These are phyloP conservation scores for Xanthoceras sorbifolium DNA, from an alignment of 345 rosid species.

Conservation along the genomic window DNA sequence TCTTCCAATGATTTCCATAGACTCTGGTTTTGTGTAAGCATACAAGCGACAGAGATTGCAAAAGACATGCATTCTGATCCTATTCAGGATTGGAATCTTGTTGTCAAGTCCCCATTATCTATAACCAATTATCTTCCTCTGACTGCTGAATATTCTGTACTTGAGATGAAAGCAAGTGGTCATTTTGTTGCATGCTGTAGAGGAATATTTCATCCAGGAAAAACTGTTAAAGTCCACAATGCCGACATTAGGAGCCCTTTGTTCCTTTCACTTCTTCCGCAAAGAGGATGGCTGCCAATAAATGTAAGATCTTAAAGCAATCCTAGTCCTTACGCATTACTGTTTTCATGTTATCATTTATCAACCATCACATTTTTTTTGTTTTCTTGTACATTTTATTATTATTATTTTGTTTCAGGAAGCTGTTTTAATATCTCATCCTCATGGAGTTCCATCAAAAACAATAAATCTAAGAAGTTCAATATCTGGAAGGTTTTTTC, in stretches of 20 bases:
- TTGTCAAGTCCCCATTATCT: conserved; percentile 80
- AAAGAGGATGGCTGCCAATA: conserved; percentile 83
- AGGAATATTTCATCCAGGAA: conserved; percentile 67
- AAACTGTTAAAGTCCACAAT: conserved; percentile 69
- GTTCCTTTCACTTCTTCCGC: conserved; percentile 80
- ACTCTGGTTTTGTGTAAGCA: conserved; percentile 81
- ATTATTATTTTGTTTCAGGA: conserved; percentile 53
- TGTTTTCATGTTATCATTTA: background rate
- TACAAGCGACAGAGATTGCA: conserved; percentile 77
- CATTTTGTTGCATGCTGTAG: conserved; percentile 61
- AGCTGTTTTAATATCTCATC: conserved; percentile 86
- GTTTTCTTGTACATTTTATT: conserved; percentile 7
- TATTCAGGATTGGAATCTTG: conserved; percentile 89
- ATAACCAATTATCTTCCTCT: conserved; percentile 84
- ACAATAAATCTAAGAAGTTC: conserved; percentile 80
- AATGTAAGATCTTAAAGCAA: conserved; percentile 46
- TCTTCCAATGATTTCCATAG: conserved; percentile 56
- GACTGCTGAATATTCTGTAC: conserved; percentile 75
- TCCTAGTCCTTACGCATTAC: conserved; percentile 5
- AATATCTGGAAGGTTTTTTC: conserved; percentile 77
- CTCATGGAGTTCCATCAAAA: conserved; percentile 71
- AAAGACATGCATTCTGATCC: conserved; percentile 75
- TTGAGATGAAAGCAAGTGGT: conserved; percentile 70
- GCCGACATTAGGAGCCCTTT: conserved; percentile 73
- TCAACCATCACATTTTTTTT: conserved; percentile 9